These are phyloP conservation scores for Arthromyces matolae DNA, from an alignment of 768 basidiomycete species.

Conservation along the genomic window DNA sequence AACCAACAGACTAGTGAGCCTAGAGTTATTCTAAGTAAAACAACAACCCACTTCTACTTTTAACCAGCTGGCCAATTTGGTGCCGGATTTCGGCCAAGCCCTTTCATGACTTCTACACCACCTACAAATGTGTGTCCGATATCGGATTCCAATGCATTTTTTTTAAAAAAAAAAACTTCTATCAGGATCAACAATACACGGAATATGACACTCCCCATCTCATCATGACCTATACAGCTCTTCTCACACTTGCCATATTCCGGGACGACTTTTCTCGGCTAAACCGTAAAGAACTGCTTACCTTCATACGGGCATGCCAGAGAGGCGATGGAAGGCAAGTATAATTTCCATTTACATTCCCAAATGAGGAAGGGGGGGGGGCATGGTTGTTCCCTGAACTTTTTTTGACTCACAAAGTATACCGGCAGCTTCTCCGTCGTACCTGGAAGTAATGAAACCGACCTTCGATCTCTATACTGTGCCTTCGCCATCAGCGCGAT, in stretches of 20 bases:
- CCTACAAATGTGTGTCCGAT: conserved; percentile 10
- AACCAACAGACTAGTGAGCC: conserved; percentile 73
- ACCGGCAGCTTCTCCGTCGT: conserved; percentile 63
- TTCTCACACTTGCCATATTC: conserved; percentile 79
- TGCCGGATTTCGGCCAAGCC: conserved; percentile 71
- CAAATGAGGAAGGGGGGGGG: not conserved
- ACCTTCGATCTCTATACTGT: conserved; percentile 82
- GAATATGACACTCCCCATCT: conserved; percentile 74
- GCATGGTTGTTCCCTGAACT: not conserved
- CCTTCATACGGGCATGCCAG: conserved; percentile 72
- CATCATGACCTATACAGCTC: conserved; percentile 91
- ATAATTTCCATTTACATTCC: not conserved
- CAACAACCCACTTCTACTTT: no score
- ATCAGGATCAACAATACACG: conserved; percentile 33
- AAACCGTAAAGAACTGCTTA: conserved; percentile 62
- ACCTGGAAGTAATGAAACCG: conserved; percentile 67
- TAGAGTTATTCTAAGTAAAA: no score
- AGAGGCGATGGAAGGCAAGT: conserved; percentile 72
- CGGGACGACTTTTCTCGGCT: conserved; percentile 79
- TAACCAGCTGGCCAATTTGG: conserved; percentile 52
- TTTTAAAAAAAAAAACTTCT: no score
- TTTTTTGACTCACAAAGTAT: conserved; percentile 2
- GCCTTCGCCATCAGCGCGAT: conserved; percentile 81
- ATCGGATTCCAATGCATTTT: conserved; percentile 6
- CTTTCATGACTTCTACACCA: conserved; percentile 51